Conservation (phyloP, 1,139 yeast species). For the Fermentozyma sake region DNA sequence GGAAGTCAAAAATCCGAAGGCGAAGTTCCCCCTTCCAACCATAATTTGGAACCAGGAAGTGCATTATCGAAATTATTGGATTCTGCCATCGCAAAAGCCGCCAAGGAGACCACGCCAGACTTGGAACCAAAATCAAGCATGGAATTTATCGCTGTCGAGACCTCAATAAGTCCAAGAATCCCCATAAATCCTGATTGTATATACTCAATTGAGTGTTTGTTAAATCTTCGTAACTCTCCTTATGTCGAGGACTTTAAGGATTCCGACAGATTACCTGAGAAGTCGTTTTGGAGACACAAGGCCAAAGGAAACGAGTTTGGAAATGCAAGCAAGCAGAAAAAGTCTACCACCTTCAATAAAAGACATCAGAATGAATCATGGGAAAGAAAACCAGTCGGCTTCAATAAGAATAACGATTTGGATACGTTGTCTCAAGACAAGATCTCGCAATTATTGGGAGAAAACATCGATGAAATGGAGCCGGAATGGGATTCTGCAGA, state of each 20-base stretch:
- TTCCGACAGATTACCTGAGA: constrained; percentile 32
- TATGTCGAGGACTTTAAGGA: constrained; percentile 24
- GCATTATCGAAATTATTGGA: constrained; percentile 39
- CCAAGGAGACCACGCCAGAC: constrained; percentile 44
- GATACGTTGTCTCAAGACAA: constrained; percentile 27
- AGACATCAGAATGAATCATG: constrained; percentile 21
- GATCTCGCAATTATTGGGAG: constrained; percentile 31
- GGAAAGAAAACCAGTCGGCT: constrained; percentile 27
- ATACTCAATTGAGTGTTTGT: constrained; percentile 37
- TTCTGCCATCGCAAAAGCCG: constrained; percentile 41
- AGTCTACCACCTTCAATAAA: constrained; percentile 10
- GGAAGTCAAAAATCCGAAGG: too few relatives aligned
- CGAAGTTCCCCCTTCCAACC: constrained; percentile 3
- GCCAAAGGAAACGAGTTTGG: constrained; percentile 5
- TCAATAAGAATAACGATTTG: constrained; percentile 19
- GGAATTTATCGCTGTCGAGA: too few relatives aligned
- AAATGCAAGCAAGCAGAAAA: constrained; percentile 10
- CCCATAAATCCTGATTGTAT: constrained; percentile 13
- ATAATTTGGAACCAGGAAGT: constrained; percentile 28
- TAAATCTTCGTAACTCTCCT: constrained; percentile 30
- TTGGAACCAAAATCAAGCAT: constrained; percentile 18
- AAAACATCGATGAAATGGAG: constrained; percentile 38
- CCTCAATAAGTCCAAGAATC: constrained; percentile 13
- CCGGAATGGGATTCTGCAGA: constrained; percentile 52
- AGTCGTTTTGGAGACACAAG: constrained; percentile 36